These are phyloP conservation scores for Coprinopsis marcescibilis DNA, from an alignment of 768 basidiomycete species.

Conservation along the genomic window DNA sequence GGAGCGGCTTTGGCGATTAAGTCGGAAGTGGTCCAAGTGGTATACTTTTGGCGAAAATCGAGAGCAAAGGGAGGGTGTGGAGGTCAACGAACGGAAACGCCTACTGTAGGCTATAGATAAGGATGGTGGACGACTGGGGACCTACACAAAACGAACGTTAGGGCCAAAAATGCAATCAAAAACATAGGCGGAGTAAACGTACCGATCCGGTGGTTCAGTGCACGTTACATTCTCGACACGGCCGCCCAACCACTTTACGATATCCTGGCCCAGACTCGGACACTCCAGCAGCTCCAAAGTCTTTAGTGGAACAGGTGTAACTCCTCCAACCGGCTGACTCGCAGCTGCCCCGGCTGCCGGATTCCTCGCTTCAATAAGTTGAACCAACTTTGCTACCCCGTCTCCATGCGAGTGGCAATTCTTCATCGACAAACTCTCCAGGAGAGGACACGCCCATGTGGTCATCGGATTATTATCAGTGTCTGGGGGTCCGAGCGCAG, in stretches of 20 bases:
- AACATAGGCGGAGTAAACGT: conserved; percentile 18
- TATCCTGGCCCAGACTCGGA: conserved; percentile 58
- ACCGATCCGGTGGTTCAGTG: conserved; percentile 51
- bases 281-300: conserved; percentile 65
- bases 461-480: conserved; percentile 40
- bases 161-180: background rate
- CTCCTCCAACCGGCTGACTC: conserved; percentile 35
- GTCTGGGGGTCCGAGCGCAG: conserved; percentile 52
- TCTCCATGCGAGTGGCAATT: conserved; percentile 62
- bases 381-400: conserved; percentile 61
- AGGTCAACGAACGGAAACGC: no score
- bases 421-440: conserved; percentile 55
- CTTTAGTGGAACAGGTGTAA: conserved; percentile 48
- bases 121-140: conserved; percentile 2
- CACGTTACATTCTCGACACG: conserved; percentile 59
- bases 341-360: conserved; percentile 34
- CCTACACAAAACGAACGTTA: background rate
- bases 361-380: conserved; percentile 67
- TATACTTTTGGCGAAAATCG: no score
- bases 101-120: background rate
- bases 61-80: no score
- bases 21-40: no score
- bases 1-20: no score
- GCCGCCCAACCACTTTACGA: conserved; percentile 59
- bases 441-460: conserved; percentile 60